Evolutionary conservation across 2,329 filamentous ascomycete genomes (phyloP).

Genomic region (Epichloe amarillans): DNA sequence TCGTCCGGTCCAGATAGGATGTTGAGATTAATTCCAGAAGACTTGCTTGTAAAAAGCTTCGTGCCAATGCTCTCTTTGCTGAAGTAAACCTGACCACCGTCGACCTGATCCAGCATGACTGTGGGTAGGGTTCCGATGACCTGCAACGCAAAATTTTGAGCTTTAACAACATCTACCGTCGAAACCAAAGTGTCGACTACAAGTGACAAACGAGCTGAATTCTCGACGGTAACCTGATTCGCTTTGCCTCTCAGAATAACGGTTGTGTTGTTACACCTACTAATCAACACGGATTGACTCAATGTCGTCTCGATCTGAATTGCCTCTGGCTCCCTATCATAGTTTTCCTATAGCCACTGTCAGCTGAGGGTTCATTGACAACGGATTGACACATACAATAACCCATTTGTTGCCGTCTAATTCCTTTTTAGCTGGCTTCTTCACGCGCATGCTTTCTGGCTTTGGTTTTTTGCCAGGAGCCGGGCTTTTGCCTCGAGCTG

Average conservation of each 20-base stretch:
- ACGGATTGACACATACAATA: conserved; percentile 40
- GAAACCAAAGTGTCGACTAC: conserved; percentile 83
- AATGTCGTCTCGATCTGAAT: conserved; percentile 73
- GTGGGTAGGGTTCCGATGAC: conserved; percentile 78
- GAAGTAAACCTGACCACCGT: conserved; percentile 79
- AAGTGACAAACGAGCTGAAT: conserved; percentile 70
- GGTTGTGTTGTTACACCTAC: conserved; percentile 80
- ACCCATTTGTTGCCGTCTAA: conserved; percentile 89
- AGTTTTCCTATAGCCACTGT: conserved; percentile 57
- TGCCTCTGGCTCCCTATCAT: conserved; percentile 58
- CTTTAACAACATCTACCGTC: conserved; percentile 90
- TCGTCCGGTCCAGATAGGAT: conserved; percentile 56
- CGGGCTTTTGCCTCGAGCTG: conserved; percentile 63
- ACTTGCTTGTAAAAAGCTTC: conserved; percentile 85
- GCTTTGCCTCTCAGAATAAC: conserved; percentile 85
- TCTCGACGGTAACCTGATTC: conserved; percentile 93
- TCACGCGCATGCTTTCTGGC: conserved; percentile 70
- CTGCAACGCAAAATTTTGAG: conserved; percentile 85
- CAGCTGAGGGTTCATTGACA: background rate
- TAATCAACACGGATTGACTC: conserved; percentile 82
- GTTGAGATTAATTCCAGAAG: conserved; percentile 74
- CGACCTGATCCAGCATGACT: conserved; percentile 82
- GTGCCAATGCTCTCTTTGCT: conserved; percentile 64
- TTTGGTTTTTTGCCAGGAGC: conserved; percentile 84
- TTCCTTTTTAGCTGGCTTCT: conserved; percentile 68